Conservation (phyloP, 176 grass and related monocot species). For the Carex pumila region DNA sequence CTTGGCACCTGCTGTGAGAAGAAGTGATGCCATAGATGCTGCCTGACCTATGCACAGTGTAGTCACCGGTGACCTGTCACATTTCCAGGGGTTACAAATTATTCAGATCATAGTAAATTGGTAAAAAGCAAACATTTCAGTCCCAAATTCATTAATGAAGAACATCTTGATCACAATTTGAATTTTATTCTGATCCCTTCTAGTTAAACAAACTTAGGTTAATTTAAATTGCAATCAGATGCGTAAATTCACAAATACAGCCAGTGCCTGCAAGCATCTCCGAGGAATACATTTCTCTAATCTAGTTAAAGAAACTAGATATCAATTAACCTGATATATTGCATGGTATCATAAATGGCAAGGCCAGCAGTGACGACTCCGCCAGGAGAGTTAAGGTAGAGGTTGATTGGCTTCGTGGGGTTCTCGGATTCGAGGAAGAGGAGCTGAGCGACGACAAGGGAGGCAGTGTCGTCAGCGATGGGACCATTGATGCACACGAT, state of each 20-base stretch:
- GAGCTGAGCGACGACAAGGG: conserved; percentile 86
- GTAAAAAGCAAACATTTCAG: not conserved
- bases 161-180: not conserved
- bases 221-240: not conserved
- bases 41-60: conserved; percentile 97
- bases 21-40: conserved; percentile 86
- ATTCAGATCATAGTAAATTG: not conserved
- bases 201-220: too few relatives aligned
- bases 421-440: conserved; percentile 99
- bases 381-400: conserved; percentile 86
- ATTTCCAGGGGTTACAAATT: not conserved
- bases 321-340: conserved; percentile 42
- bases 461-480: conserved; percentile 67
- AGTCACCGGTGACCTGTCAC: conserved; percentile 65
- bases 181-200: not conserved
- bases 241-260: not conserved
- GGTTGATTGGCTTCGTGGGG: conserved; percentile 77
- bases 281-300: not conserved
- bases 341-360: conserved; percentile 98
- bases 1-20: conserved; percentile 71
- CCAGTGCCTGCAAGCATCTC: not conserved
- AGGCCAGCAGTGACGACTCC: conserved; percentile 72
- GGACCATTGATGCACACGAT: conserved; percentile 83
- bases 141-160: not conserved
- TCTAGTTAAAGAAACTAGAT: not conserved